Percentiles rank a stretch among this genome's conserved stretches.
These are phyloP conservation scores for Cytospora schulzeri DNA, from an alignment of 2,329 filamentous ascomycete genomes.

Conservation along the genomic window DNA sequence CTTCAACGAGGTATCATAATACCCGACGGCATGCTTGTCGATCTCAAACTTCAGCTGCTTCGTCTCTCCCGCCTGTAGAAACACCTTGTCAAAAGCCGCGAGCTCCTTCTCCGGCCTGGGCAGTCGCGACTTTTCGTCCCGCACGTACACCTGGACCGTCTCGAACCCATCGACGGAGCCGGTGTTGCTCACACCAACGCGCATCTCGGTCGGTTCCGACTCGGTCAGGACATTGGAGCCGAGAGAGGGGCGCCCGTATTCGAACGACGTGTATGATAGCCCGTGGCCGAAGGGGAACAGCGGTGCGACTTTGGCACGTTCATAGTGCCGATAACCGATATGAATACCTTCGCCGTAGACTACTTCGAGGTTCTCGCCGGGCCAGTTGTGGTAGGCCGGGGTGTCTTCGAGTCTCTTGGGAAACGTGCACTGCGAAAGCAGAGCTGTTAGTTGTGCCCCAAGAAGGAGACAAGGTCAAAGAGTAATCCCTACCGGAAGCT, in stretches of 20 bases:
- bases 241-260: conserved; percentile 60
- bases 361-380: conserved; percentile 68
- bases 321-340: conserved; percentile 74
- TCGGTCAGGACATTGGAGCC: conserved; percentile 44
- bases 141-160: conserved; percentile 69
- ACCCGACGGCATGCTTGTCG: conserved; percentile 57
- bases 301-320: conserved; percentile 59
- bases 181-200: conserved; percentile 55
- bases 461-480: neutral
- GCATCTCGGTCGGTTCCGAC: conserved; percentile 45
- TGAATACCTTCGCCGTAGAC: conserved; percentile 74
- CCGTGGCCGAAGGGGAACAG: conserved; percentile 76
- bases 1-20: conserved; percentile 61
- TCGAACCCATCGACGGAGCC: conserved; percentile 61
- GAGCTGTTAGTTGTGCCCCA: neutral
- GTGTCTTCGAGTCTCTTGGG: conserved; percentile 65
- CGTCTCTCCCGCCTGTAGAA: conserved; percentile 58
- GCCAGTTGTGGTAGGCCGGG: conserved; percentile 73
- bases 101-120: conserved; percentile 71
- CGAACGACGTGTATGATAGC: conserved; percentile 71
- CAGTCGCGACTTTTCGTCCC: conserved; percentile 64
- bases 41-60: conserved; percentile 49
- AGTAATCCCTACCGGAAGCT: conserved; percentile 56
- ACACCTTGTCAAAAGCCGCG: conserved; percentile 68
- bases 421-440: conserved; percentile 58